Evolutionary conservation across 495 filamentous ascomycete genomes (phyloP).

Genomic region (Lepidopterella palustris): DNA sequence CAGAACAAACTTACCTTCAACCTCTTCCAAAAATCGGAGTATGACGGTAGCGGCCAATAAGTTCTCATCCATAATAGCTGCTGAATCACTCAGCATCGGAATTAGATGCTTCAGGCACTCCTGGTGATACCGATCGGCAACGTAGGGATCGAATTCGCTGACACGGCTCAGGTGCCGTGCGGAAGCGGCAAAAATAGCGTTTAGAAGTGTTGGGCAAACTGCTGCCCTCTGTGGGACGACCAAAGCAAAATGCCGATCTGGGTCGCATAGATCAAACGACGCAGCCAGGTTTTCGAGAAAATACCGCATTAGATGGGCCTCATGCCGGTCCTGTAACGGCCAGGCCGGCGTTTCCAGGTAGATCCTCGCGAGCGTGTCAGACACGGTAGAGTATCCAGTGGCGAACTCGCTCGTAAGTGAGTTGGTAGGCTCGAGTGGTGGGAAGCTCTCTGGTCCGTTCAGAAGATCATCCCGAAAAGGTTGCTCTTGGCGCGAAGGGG

Average conservation of each 20-base stretch:
- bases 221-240: slow-evolving; percentile 48
- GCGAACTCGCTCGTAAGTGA: slow-evolving; percentile 6
- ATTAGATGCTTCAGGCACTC: slow-evolving; percentile 48
- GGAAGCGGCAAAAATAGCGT: slow-evolving; percentile 54
- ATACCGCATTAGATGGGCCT: slow-evolving; percentile 10
- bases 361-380: slow-evolving; percentile 8
- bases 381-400: slow-evolving; percentile 9
- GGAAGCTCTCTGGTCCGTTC: background rate
- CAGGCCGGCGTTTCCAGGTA: slow-evolving; percentile 24
- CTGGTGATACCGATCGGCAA: slow-evolving; percentile 45
- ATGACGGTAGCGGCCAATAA: slow-evolving; percentile 57
- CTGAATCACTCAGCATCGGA: slow-evolving; percentile 43
- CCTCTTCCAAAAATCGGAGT: slow-evolving; percentile 55
- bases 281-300: slow-evolving; percentile 14
- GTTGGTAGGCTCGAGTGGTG: background rate
- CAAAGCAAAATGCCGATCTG: slow-evolving; percentile 47
- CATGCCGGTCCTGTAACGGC: slow-evolving; percentile 16
- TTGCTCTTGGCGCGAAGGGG: background rate
- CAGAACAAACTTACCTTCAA: slow-evolving; percentile 43
- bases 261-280: slow-evolving; percentile 49
- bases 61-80: slow-evolving; percentile 52
- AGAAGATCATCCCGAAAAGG: background rate
- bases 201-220: slow-evolving; percentile 47
- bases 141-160: slow-evolving; percentile 38
- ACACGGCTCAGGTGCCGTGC: slow-evolving; percentile 50